Base-by-base conservation (phyloP, 352 stramenopile genomes). In the Phytophthora hibernalis region DNA sequence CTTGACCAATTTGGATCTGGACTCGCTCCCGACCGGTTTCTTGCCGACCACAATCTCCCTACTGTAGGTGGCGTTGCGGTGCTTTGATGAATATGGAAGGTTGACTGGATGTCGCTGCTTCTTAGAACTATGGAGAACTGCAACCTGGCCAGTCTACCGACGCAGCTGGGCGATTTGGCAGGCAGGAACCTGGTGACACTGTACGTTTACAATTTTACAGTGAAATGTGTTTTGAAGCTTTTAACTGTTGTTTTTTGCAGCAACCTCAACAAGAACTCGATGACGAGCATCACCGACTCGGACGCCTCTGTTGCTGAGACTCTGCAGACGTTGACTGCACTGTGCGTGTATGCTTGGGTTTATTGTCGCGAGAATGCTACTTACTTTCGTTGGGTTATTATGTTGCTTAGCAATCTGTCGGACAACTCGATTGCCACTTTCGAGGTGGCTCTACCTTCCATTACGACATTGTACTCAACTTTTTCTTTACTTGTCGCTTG, bases 111-210 rank as follows among this genome's bases (percentile, higher is more conserved):
- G 11, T 56, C 33, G 6, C 42, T 35, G 15, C 18, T 33, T 40
- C 28, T 9, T 35, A 92, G 83, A 16, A 76, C 77, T 1, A 77
- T 93, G 64, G 76, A 91, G 22, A 93, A 93, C 66, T 93, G 85
- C 65, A 81, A 83, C 44, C 70, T 93, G 50, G 82, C 56, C 21
- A 70, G 61, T 21, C 45, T 93, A 18, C 81, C 85, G 12, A 50
- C 57, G 1, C 76, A 90, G 43, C 63, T 93, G 18, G 68, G 60
- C 26, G 70, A 70, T 42, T 76, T 91, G 30, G 67, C 65, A n/a
- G 66, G 52, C 66, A 65, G 56, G 21, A 90, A 89, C 56, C 54
- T 93, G 20, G 66, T 65, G 21, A 75, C 72, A 4, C 68, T 93
- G 85, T 91, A 65, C 57, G 84, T 62, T 22, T 61, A 16, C 33